These are phyloP conservation scores for Zhuliangozyma parablackwelliae DNA, from an alignment of 1,139 yeast genomes.

Conservation along the genomic window DNA sequence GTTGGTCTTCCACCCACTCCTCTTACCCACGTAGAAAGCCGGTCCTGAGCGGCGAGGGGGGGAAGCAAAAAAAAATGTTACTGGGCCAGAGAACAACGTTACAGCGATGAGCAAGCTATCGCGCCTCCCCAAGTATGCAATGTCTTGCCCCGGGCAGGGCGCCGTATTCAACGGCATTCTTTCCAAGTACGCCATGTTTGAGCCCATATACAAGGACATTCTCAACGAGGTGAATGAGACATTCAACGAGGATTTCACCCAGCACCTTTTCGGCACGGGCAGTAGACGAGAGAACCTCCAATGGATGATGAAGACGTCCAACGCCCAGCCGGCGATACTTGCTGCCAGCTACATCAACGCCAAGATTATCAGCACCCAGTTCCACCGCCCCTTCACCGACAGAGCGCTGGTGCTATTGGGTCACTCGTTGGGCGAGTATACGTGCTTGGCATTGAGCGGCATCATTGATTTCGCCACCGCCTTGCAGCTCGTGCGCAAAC, in stretches of 20 bases:
- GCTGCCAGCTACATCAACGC: slow-evolving; percentile 40
- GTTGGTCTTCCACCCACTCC: no score
- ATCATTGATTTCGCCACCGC: slow-evolving; percentile 39
- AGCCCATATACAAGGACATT: slow-evolving; percentile 4
- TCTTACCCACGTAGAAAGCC: no score
- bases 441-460: slow-evolving; percentile 44
- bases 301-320: slow-evolving; percentile 37
- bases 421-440: slow-evolving; percentile 58
- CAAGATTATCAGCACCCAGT: slow-evolving; percentile 22
- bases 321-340: slow-evolving; percentile 62
- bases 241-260: slow-evolving; percentile 46
- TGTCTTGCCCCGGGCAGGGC: slow-evolving; percentile 45
- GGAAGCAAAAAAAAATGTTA: not conserved
- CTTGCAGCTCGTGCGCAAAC: slow-evolving; percentile 42
- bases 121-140: slow-evolving; percentile 16
- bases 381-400: slow-evolving; percentile 19
- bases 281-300: slow-evolving; percentile 2
- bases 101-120: not conserved
- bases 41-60: no score
- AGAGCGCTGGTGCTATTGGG: slow-evolving; percentile 38
- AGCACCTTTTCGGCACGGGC: slow-evolving; percentile 14
- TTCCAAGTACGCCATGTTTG: slow-evolving; percentile 5
- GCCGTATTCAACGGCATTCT: slow-evolving; percentile 25
- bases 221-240: slow-evolving; percentile 56
- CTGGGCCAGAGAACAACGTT: no score